Evolutionary conservation across 208 protist species (phyloP).

Genomic region (Acanthamoeba culbertsoni): DNA sequence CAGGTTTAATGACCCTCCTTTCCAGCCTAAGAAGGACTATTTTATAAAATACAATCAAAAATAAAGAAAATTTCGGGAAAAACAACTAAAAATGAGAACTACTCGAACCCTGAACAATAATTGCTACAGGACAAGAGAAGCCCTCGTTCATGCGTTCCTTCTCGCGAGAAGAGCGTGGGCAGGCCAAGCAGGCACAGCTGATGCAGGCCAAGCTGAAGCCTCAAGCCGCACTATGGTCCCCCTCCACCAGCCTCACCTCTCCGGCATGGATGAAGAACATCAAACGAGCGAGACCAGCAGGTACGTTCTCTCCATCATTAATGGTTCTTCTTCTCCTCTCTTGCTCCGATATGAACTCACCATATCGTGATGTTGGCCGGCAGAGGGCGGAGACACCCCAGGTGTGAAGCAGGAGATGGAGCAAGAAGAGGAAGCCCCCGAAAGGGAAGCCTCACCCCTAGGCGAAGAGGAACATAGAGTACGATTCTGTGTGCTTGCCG

Average conservation of each 20-base stretch:
- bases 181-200: neutral
- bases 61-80: neutral
- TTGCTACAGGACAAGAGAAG: neutral
- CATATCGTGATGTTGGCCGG: too few relatives aligned
- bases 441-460: neutral
- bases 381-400: neutral
- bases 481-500: too few relatives aligned
- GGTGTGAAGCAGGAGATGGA: neutral
- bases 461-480: neutral
- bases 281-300: neutral
- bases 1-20: neutral
- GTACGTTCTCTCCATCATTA: neutral
- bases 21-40: neutral
- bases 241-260: neutral
- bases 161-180: neutral
- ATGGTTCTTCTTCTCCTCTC: neutral
- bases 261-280: neutral
- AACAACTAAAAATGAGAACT: too few relatives aligned
- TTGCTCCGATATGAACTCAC: too few relatives aligned
- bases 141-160: conserved; percentile 14
- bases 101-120: too few relatives aligned
- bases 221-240: neutral
- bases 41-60: neutral
- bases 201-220: neutral
- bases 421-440: neutral